These are phyloP conservation scores for Alternaria sp. DNA, from an alignment of 2,329 filamentous ascomycete genomes.

Conservation along the genomic window DNA sequence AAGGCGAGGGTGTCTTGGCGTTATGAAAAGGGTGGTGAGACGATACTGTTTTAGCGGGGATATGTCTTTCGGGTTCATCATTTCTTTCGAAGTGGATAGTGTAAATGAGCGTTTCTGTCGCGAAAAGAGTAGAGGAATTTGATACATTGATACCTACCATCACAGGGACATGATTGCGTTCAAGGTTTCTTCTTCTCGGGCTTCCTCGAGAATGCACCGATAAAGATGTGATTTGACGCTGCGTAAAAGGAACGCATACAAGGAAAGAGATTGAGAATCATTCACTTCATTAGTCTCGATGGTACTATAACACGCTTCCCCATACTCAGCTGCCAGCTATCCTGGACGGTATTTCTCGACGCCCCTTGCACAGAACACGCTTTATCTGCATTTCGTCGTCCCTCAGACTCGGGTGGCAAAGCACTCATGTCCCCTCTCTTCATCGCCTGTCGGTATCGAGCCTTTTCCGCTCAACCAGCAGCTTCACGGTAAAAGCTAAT, in stretches of 20 bases:
- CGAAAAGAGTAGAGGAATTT: background rate
- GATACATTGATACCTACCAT: background rate
- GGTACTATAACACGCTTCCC: background rate
- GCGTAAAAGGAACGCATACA: too few species aligned
- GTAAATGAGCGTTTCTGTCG: background rate
- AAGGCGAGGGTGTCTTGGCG: background rate
- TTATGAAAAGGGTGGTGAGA: background rate
- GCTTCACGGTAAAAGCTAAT: constrained; percentile 51
- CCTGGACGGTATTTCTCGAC: background rate
- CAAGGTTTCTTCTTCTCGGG: background rate
- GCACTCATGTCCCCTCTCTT: background rate
- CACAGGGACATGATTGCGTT: too few species aligned
- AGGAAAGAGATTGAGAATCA: background rate
- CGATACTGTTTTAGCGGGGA: background rate
- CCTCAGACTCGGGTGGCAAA: background rate
- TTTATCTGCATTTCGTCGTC: background rate
- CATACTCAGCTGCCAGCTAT: background rate
- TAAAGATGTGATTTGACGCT: background rate
- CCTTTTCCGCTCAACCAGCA: constrained; percentile 34
- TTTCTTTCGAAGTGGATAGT: background rate
- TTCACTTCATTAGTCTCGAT: background rate
- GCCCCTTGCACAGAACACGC: background rate
- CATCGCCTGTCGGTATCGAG: background rate
- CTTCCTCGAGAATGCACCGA: background rate
- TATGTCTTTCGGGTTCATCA: background rate